These are phyloP conservation scores for Trichoderma reesei DNA, from an alignment of 495 filamentous ascomycete genomes.

Conservation along the genomic window DNA sequence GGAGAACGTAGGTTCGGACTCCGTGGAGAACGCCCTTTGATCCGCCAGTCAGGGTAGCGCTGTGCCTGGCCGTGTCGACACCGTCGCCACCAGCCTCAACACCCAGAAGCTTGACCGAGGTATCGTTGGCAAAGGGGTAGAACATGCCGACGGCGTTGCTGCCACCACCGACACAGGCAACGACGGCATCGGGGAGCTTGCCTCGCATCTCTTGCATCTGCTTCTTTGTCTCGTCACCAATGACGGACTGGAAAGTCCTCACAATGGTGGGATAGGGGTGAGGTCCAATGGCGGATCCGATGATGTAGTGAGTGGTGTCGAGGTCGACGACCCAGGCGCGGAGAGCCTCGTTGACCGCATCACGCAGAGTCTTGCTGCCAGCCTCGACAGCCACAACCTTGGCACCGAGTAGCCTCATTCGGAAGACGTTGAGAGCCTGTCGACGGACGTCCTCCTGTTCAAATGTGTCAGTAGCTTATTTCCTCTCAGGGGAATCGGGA, in stretches of 20 bases:
- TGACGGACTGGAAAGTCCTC: constrained; percentile 87
- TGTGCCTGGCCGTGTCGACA: constrained; percentile 77
- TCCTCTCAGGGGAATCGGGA: constrained; percentile 33
- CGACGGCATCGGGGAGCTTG: constrained; percentile 88
- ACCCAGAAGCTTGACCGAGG: constrained; percentile 75
- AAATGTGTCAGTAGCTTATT: constrained; percentile 14
- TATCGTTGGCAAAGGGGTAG: constrained; percentile 84
- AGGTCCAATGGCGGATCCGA: constrained; percentile 87
- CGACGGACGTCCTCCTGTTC: constrained; percentile 72
- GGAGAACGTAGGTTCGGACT: constrained; percentile 89
- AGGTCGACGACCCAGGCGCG: constrained; percentile 81
- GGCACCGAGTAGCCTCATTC: constrained; percentile 91
- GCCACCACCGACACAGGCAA: constrained; percentile 92
- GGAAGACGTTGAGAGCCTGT: constrained; percentile 91
- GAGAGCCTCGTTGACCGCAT: constrained; percentile 90
- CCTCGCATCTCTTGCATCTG: constrained; percentile 74
- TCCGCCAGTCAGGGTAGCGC: constrained; percentile 78
- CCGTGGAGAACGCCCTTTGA: constrained; percentile 91
- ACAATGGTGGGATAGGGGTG: constrained; percentile 96
- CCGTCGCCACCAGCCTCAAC: constrained; percentile 97
- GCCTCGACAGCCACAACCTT: constrained; percentile 80
- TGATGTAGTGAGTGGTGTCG: constrained; percentile 90
- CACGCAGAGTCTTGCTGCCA: constrained; percentile 76
- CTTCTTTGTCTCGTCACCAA: constrained; percentile 82
- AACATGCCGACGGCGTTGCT: constrained; percentile 92